These are phyloP conservation scores for Monilinia vaccinii-corymbosi DNA, from an alignment of 2,329 filamentous ascomycete species.

Conservation along the genomic window DNA sequence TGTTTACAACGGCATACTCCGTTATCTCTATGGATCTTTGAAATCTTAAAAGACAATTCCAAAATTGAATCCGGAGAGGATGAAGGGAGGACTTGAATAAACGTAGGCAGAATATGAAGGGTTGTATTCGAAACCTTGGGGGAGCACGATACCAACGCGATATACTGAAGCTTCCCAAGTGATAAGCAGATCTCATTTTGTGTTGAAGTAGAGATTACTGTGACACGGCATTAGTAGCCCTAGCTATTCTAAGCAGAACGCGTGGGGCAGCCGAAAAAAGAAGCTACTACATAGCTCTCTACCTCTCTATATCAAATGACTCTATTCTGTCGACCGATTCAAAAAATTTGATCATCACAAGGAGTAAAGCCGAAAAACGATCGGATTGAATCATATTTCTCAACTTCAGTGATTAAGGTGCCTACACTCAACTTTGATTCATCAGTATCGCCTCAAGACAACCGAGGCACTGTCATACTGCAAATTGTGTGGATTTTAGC, in stretches of 20 bases:
- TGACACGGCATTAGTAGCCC: not conserved
- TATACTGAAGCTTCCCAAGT: too few species aligned
- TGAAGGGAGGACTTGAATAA: too few species aligned
- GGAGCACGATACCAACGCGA: too few species aligned
- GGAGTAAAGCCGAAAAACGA: not conserved
- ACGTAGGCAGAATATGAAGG: too few species aligned
- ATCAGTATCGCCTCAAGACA: not conserved
- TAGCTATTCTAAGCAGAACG: not conserved
- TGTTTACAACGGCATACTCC: not conserved
- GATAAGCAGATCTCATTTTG: too few species aligned
- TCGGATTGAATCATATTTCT: not conserved
- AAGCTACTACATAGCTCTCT: not conserved
- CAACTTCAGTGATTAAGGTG: not conserved
- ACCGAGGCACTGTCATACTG: not conserved
- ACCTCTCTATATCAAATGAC: not conserved
- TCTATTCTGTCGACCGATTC: not conserved
- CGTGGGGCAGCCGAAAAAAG: not conserved
- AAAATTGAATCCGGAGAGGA: too few species aligned
- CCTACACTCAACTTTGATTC: not conserved
- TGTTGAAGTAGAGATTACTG: not conserved
- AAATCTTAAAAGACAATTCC: not conserved
- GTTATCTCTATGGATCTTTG: not conserved
- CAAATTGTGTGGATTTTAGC: not conserved
- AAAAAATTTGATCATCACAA: not conserved
- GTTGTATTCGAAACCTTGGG: too few species aligned